These are phyloP conservation scores for Parathielavia appendiculata DNA, from an alignment of 495 filamentous ascomycete species.

Conservation along the genomic window DNA sequence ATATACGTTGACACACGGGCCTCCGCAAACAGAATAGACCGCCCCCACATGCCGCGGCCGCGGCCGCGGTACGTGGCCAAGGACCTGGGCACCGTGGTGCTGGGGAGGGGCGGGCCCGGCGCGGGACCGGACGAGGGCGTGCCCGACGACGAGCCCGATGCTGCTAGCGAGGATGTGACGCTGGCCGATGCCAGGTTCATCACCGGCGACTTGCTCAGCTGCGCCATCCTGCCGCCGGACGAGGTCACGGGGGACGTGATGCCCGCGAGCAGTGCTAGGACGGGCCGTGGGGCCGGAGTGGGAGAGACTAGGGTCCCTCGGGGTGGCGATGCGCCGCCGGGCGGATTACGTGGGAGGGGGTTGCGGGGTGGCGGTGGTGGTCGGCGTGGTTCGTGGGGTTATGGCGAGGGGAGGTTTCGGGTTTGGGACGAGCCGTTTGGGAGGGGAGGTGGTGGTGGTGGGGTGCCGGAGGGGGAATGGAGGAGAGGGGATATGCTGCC, in stretches of 20 bases:
- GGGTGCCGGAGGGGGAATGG: constrained; percentile 54
- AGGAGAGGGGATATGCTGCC: constrained; percentile 54
- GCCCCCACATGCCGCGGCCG: constrained; percentile 35
- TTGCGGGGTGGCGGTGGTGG: neutral
- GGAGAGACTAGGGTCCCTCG: constrained; percentile 33
- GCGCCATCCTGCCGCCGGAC: constrained; percentile 68
- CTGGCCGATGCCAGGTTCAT: constrained; percentile 73
- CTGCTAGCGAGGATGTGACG: too few relatives aligned
- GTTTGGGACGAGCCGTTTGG: constrained; percentile 13
- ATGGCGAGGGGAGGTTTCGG: constrained; percentile 9
- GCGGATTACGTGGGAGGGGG: constrained; percentile 16
- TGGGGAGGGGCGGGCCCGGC: constrained; percentile 40
- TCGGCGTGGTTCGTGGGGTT: neutral
- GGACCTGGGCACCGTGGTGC: constrained; percentile 76
- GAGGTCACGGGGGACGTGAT: constrained; percentile 67
- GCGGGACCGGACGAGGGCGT: constrained; percentile 2
- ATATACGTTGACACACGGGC: constrained; percentile 75
- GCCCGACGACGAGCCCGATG: neutral
- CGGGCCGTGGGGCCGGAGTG: constrained; percentile 35
- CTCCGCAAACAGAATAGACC: constrained; percentile 18
- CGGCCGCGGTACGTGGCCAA: constrained; percentile 59
- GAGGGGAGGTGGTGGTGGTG: constrained; percentile 24
- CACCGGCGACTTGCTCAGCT: constrained; percentile 81
- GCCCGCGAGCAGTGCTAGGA: constrained; percentile 42
- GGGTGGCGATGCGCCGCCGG: constrained; percentile 31